phyloP scores from a whole-genome alignment of 768 basidiomycete species.

The Thelephora aurantiotincta region DNA sequence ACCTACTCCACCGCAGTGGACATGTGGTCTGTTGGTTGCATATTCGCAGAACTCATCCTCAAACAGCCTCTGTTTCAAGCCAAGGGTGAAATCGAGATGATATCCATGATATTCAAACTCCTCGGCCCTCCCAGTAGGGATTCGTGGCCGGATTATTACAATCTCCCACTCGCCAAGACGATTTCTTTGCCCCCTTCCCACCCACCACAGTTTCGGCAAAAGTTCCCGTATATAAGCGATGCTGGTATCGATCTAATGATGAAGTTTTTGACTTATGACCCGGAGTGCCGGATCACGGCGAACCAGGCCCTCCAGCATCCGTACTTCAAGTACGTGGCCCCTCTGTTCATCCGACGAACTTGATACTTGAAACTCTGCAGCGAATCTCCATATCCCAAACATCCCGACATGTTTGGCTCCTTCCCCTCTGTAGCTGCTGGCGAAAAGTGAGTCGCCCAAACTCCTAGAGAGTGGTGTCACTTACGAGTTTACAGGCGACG shows the following conservation, averaged over 20 bases:
- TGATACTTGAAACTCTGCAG: slow-evolving; percentile 22
- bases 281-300: slow-evolving; percentile 71
- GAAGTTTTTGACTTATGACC: slow-evolving; percentile 80
- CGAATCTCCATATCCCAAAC: slow-evolving; percentile 90
- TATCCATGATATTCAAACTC: slow-evolving; percentile 89
- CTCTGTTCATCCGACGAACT: background rate
- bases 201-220: slow-evolving; percentile 64
- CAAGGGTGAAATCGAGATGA: slow-evolving; percentile 85
- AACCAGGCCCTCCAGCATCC: slow-evolving; percentile 84
- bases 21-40: slow-evolving; percentile 98
- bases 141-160: slow-evolving; percentile 76
- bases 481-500: slow-evolving; percentile 37
- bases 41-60: slow-evolving; percentile 90
- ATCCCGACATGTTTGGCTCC: slow-evolving; percentile 88
- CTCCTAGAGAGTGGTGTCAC: background rate
- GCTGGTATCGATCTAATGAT: slow-evolving; percentile 78
- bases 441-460: slow-evolving; percentile 53
- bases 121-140: slow-evolving; percentile 83
- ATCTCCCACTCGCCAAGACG: slow-evolving; percentile 70
- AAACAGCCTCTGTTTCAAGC: slow-evolving; percentile 97
- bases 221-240: slow-evolving; percentile 72
- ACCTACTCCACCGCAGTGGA: slow-evolving; percentile 94
- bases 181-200: slow-evolving; percentile 65
- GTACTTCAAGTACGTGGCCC: slow-evolving; percentile 66
- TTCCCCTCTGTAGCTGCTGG: slow-evolving; percentile 96